A percentile compares a stretch with the other conserved stretches of the same genome.
Conservation (phyloP, 495 filamentous ascomycete species). For the Lasiosphaeria miniovina region DNA sequence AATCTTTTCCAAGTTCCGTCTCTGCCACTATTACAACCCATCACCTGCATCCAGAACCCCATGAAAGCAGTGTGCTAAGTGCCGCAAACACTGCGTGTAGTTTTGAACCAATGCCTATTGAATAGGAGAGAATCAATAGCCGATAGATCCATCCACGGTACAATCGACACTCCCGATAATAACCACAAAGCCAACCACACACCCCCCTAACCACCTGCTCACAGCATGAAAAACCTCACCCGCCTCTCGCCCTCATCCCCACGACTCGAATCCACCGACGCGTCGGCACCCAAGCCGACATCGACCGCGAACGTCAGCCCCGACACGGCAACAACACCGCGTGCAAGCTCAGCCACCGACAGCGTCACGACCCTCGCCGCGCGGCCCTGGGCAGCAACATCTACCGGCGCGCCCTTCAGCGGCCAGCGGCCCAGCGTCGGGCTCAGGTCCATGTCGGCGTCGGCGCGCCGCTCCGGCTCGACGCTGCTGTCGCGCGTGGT, state of each 20-base stretch:
- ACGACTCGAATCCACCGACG: too few relatives aligned
- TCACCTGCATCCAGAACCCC: too few relatives aligned
- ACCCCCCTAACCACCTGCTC: constrained; percentile 27
- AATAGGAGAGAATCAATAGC: too few relatives aligned
- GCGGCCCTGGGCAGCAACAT: neutral
- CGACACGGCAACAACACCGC: constrained; percentile 13
- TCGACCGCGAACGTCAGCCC: constrained; percentile 30
- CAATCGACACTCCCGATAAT: too few relatives aligned
- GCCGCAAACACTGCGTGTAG: too few relatives aligned
- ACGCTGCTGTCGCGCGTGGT: too few relatives aligned
- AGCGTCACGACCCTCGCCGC: neutral
- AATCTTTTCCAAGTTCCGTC: too few relatives aligned
- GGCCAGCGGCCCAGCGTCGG: constrained; percentile 27
- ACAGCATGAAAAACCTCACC: constrained; percentile 20
- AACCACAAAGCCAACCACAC: neutral
- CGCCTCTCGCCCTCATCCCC: neutral
- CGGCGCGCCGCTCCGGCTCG: neutral
- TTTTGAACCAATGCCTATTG: too few relatives aligned
- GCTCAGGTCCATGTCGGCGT: constrained; percentile 26
- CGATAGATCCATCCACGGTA: too few relatives aligned
- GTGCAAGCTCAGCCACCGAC: constrained; percentile 13
- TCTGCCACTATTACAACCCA: too few relatives aligned
- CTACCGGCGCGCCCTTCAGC: neutral
- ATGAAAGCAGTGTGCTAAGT: too few relatives aligned
- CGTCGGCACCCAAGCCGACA: constrained; percentile 1